A percentile compares a stretch with the other conserved stretches of the same genome.
Conservation (phyloP, 805 yeast genomes). For the Candida awuae region DNA sequence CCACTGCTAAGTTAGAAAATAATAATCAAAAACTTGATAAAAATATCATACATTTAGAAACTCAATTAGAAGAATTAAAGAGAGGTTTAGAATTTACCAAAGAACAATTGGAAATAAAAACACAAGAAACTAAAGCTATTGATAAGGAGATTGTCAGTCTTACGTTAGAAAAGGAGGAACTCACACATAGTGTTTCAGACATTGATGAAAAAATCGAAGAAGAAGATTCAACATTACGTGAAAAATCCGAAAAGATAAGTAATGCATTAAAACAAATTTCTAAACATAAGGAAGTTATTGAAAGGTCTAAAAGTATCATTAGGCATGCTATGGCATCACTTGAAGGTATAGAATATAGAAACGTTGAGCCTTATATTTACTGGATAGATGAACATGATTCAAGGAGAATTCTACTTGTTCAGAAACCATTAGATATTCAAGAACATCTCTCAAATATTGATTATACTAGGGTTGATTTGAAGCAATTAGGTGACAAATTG, state of each 20-base stretch:
- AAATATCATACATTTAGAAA: constrained; percentile 36
- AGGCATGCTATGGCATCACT: constrained; percentile 22
- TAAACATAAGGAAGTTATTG: constrained; percentile 22
- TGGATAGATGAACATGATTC: constrained; percentile 39
- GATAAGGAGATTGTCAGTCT: constrained; percentile 34
- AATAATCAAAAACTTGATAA: constrained; percentile 51
- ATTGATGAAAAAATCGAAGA: constrained; percentile 50
- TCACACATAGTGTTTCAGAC: constrained; percentile 23
- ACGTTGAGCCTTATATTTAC: constrained; percentile 41
- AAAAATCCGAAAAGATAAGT: constrained; percentile 31
- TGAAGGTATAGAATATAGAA: constrained; percentile 36
- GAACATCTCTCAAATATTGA: constrained; percentile 38
- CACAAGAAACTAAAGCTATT: constrained; percentile 23
- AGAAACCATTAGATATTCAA: constrained; percentile 29
- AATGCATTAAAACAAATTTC: constrained; percentile 22
- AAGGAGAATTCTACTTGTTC: constrained; percentile 15
- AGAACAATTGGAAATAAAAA: constrained; percentile 21
- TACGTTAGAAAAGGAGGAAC: constrained; percentile 28
- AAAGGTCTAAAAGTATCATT: constrained; percentile 34
- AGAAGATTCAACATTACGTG: constrained; percentile 52
- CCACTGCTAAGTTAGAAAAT: constrained; percentile 53
- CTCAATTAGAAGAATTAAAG: constrained; percentile 35
- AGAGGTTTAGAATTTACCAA: constrained; percentile 31
- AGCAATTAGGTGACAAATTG: constrained; percentile 42
- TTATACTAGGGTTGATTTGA: constrained; percentile 39